Evolutionary conservation across 257 asterid genomes (phyloP), one percentile per base, ranked within the genome.

Genomic region (Scutellaria galericulata): DNA sequence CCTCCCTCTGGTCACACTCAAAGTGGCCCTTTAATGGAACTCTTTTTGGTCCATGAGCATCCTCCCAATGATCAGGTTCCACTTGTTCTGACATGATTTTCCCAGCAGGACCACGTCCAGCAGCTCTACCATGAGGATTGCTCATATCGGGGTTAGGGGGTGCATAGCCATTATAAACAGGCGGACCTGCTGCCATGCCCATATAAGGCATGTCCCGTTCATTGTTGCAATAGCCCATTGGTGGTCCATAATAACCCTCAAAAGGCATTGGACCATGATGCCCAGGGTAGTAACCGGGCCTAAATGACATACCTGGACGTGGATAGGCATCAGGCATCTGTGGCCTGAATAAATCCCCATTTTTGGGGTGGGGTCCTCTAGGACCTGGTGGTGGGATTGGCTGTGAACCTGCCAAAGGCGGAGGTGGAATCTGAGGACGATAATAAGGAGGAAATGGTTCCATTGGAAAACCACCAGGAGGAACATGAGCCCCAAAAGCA

Each of bases 191-290:
- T 35, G 80, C 78, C 84, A 75, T 86, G 77, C 94, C 93, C 90
- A 85, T 86, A 81, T 72, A 87, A 27, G 96, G 87, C 58, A 85
- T 80, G 57, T 92, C 98, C 54, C 84, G 89, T 55, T 90, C 96
- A 77, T 46, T 84, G 76, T 77, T 88, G 83, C 80, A 63, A 74
- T 82, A 95, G 64, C 96, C 97, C 92, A 87, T 87, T 64, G 95
- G 93, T 24, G 90, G 96, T 62, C 99, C 93, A 85, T 88, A 92
- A 70, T 86, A 92, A 48, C 97, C 89, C 46, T 95, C 99, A 77
- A 81, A 88, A 67, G 86, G 70, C 85, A 89, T 77, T 41, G 94
- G 96, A 35, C 92, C 93, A 61, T 78, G 85, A 14, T 83, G 81
- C 9, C 80, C 83, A 14, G 87, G 89, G 87, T 92, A 95, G 81